A percentile compares a stretch with the other conserved stretches of the same genome.
These are phyloP conservation scores for Beauveria asiatica DNA, from an alignment of 2,329 filamentous ascomycete species.

Conservation along the genomic window DNA sequence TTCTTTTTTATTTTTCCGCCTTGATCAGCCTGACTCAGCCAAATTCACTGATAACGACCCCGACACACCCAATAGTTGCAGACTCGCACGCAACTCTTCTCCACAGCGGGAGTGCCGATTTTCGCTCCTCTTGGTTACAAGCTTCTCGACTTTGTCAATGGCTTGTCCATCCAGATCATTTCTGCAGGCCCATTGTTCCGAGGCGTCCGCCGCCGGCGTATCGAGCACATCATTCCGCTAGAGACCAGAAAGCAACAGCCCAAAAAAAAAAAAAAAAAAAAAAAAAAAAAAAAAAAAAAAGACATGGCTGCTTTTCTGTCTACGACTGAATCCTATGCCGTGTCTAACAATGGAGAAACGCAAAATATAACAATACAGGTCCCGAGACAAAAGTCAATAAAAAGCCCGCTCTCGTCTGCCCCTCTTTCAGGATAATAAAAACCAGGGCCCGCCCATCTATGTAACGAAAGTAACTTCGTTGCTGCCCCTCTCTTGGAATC, in stretches of 20 bases:
- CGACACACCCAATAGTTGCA: not conserved
- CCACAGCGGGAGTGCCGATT: not conserved
- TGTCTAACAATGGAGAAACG: too few relatives aligned
- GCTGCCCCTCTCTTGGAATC: not conserved
- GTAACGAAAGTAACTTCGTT: not conserved
- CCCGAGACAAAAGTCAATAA: not conserved
- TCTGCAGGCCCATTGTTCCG: not conserved
- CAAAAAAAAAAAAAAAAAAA: not conserved
- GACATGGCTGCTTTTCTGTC: not conserved
- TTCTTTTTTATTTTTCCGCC: too few relatives aligned
- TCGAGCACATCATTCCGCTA: not conserved
- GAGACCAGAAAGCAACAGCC: not conserved
- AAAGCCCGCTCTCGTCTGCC: not conserved
- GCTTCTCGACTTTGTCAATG: not conserved
- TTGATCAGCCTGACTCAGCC: slow-evolving; percentile 3
- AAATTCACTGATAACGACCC: not conserved
- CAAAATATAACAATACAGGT: too few relatives aligned
- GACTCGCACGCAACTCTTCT: not conserved
- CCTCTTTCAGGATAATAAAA: not conserved
- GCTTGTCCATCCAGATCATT: not conserved
- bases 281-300: not conserved
- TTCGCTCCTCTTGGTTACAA: not conserved
- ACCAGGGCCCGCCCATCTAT: not conserved
- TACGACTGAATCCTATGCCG: too few relatives aligned
- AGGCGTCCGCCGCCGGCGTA: not conserved